Evolutionary conservation across 2,329 filamentous ascomycete genomes (phyloP), one percentile per base, ranked within the genome.

Genomic region (Botryotinia calthae): DNA sequence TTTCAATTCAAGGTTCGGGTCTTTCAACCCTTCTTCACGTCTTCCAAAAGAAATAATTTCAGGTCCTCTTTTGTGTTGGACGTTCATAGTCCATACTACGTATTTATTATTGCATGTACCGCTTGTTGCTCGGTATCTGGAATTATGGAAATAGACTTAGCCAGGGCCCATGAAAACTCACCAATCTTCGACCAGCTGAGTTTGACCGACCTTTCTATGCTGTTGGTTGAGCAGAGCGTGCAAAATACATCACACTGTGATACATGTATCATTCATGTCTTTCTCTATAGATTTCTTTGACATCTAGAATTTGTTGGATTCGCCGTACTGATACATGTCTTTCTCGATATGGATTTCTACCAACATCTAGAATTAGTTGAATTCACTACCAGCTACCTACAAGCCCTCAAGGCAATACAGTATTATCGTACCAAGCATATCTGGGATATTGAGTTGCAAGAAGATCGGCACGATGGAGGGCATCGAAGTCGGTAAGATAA

Each of bases 401-500:
- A 61, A 40, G 31, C 20, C 58, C 6, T 28, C 51, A 14, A 31
- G 44, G 44, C 44, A n/a, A 46, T 37, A 51, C 46, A 40, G 28
- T 28, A 51, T 66, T 40, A 66, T 22, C 44, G 9, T 66, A n/a
- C 34, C 44, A 51, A 34, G 63, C n/a, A 28, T 54, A 54, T 54
- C 51, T 28, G 51, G n/a, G 51, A 28, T n/a, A 54, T 54, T 62
- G 59, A 62, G 61, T 42, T 51, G 44, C 63, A 40, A 51, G 20
- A 16, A 51, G 63, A 66, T 66, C 63, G 28, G 31, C 64, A 22
- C 40, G 64, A 34, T 28, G 64, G 14, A 37, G 46, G 2, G 46
- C 34, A 66, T 51, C 31, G 31, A 40, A 14, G 64, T 66, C 64
- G 64, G 46, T 51, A 66, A 66, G 64, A 54, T n/a, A 54, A 66